Base-by-base conservation (phyloP, 768 basidiomycete species). In the Tulasnella sp. region DNA sequence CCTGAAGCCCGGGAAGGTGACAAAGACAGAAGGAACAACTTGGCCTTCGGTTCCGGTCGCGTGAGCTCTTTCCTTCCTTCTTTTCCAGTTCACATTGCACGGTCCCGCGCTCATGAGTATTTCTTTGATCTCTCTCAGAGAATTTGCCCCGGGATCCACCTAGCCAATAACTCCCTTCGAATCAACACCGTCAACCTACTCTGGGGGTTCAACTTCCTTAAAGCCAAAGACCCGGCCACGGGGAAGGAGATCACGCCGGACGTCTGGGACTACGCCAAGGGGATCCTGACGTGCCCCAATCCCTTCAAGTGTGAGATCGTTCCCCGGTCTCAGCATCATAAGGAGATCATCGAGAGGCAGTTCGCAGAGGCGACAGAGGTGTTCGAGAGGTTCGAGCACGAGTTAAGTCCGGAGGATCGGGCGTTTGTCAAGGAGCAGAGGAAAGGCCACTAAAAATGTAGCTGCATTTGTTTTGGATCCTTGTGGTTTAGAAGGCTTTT, bases 171-270 rank as follows among this genome's bases (percentile, higher is more conserved):
- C 36, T 76, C 77, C 5, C 22, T 77, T 36, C 74, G 76, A 47
- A 72, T 80, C 36, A 77, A 77, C 63, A 74, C 71, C 6, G 78
- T 78, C 77, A 77, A 76, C 62, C 76, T 80, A 4, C 29, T 80
- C 5, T 80, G 80, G 80, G 78, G 77, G 5, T 80, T 80, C 75
- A 73, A 78, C 34, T 80, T 79, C 71, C 42, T 59, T 12, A 59
- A 75, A 34, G 75, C 72, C 35, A 62, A 37, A 7, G 73, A 76
- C 59, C 72, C 77, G 14, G 72, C 69, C 32, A 74, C 73, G 39
- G 74, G 74, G 16, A 40, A 66, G 19, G 64, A 66, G 39, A 72
- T 72, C 66, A 64, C 70, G 32, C 71, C 62, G 1, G 35, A 72
- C 26, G 62, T 62, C 32, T 72, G 71, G 71, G 71, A 64, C 26